Evolutionary conservation across 495 filamentous ascomycete genomes (phyloP).

Genomic region (Penicillium egyptiacum): DNA sequence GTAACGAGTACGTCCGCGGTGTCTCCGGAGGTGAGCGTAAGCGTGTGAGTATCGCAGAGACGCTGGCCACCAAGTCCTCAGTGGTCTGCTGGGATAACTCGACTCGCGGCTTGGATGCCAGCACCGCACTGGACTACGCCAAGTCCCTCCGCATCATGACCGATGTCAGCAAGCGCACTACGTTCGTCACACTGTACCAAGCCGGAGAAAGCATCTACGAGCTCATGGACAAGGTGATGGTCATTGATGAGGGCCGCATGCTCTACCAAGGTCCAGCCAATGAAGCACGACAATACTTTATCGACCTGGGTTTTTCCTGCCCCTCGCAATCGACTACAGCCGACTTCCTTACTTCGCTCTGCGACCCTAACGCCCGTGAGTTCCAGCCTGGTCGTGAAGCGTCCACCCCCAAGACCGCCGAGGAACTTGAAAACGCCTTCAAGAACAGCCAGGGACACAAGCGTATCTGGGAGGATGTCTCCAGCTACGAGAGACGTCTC

Average conservation of each 20-base stretch:
- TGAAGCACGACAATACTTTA: constrained; percentile 67
- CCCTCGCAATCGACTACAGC: constrained; percentile 69
- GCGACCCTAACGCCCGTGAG: constrained; percentile 68
- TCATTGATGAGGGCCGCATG: constrained; percentile 65
- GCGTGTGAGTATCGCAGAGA: constrained; percentile 70
- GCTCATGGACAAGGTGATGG: constrained; percentile 73
- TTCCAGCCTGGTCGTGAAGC: constrained; percentile 64
- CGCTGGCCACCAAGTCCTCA: constrained; percentile 62
- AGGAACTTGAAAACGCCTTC: constrained; percentile 64
- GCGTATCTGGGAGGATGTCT: constrained; percentile 54
- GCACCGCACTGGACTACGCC: constrained; percentile 77
- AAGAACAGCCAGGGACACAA: constrained; percentile 52
- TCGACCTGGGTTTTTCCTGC: constrained; percentile 66
- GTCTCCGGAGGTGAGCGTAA: constrained; percentile 72
- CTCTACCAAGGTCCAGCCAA: constrained; percentile 63
- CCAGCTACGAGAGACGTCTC: constrained; percentile 59
- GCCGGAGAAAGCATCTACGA: constrained; percentile 82
- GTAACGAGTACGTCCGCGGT: constrained; percentile 78
- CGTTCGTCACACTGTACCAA: constrained; percentile 81
- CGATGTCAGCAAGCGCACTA: constrained; percentile 76
- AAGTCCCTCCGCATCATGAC: constrained; percentile 79
- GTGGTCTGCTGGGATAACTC: constrained; percentile 73
- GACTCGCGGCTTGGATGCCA: constrained; percentile 77
- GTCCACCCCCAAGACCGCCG: constrained; percentile 59
- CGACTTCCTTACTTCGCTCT: constrained; percentile 73